phyloP scores from a whole-genome alignment of 2,329 filamentous ascomycete genomes.

The Ciborinia camelliae region DNA sequence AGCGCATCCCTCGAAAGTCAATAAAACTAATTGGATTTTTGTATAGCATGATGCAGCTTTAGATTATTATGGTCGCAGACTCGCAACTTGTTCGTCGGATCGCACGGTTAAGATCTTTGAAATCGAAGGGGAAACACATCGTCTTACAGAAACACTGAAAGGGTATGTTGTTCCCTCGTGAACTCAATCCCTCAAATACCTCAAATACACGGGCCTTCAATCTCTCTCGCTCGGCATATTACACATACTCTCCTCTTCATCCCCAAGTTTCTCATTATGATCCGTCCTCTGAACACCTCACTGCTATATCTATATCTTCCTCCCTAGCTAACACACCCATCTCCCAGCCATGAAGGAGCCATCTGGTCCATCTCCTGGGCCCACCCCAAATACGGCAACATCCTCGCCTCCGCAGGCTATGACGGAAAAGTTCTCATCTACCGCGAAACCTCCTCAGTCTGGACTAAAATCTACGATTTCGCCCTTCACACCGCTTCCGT shows the following conservation, averaged over 20 bases:
- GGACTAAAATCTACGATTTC: constrained; percentile 90
- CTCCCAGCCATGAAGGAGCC: constrained; percentile 80
- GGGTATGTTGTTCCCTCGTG: constrained; percentile 57
- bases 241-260: not conserved
- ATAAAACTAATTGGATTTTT: constrained; percentile 5
- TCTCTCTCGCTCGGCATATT: not conserved
- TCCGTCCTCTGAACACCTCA: not conserved
- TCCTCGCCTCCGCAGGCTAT: constrained; percentile 91
- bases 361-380: constrained; percentile 99
- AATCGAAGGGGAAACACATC: constrained; percentile 88
- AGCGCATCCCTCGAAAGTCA: not conserved
- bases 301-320: no score
- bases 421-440: constrained; percentile 99
- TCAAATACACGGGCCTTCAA: not conserved
- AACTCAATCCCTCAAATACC: not conserved
- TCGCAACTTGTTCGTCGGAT: constrained; percentile 96
- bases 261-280: not conserved
- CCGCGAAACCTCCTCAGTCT: constrained; percentile 74
- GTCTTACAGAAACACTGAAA: constrained; percentile 87
- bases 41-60: constrained; percentile 90
- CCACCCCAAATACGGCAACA: constrained; percentile 97
- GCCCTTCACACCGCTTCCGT: constrained; percentile 92
- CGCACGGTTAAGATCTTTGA: constrained; percentile 99
- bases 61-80: constrained; percentile 94
- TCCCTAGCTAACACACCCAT: constrained; percentile 5